A percentile compares a stretch with the other conserved stretches of the same genome.
phyloP scores from a whole-genome alignment of 495 filamentous ascomycete species.

The Umbilicaria muhlenbergii region DNA sequence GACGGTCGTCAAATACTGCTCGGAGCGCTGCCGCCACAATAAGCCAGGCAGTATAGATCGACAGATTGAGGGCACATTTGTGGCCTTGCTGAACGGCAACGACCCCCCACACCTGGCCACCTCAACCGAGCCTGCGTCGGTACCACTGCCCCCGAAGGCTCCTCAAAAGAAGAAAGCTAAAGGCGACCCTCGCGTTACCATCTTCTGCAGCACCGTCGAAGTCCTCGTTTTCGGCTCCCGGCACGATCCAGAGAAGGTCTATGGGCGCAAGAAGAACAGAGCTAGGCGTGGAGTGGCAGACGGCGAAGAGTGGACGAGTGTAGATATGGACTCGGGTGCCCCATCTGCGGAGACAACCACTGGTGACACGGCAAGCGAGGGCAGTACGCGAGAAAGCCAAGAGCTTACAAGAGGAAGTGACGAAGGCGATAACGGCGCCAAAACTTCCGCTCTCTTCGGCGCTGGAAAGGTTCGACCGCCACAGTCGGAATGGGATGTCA shows the following conservation, averaged over 20 bases:
- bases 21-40: constrained; percentile 7
- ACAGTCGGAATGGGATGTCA: constrained; percentile 23
- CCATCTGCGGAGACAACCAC: no score
- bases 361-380: no score
- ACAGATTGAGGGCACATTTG: constrained; percentile 6
- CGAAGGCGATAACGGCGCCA: not conserved
- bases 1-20: constrained; percentile 7
- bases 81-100: not conserved
- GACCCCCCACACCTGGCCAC: no score
- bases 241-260: constrained; percentile 16
- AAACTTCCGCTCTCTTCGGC: not conserved
- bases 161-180: not conserved
- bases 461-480: constrained; percentile 15
- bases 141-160: no score
- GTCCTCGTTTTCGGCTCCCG: constrained; percentile 17
- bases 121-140: no score
- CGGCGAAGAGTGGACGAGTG: constrained; percentile 13
- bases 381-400: no score
- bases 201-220: constrained; percentile 17
- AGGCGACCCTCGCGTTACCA: constrained; percentile 9
- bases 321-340: constrained; percentile 10
- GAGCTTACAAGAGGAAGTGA: not conserved
- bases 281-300: constrained; percentile 12
- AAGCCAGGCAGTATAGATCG: constrained; percentile 8
- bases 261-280: constrained; percentile 19